Evolutionary conservation across 164 flowering plant species (phyloP), one percentile per base, ranked within the genome.

Genomic region (Echeveria elegans): DNA sequence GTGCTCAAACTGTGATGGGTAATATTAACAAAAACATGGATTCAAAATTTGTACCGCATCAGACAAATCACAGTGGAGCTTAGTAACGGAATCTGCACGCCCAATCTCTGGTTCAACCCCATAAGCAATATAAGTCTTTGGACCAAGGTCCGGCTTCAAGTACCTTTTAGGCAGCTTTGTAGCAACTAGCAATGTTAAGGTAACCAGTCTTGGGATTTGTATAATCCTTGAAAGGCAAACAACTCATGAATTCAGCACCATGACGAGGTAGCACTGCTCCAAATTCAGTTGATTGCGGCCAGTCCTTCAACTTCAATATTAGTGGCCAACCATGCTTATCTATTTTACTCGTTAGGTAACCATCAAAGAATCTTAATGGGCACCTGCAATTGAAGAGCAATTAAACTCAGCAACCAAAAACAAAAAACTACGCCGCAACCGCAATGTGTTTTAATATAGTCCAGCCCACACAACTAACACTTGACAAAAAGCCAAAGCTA

Each of bases 111-210:
- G 36, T 12, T 3, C n/a, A 60, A 60, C 63, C 30, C 63, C 31
- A 60, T 60, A 60, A 29, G 63, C 63, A 60, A 60, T 60, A 18
- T 60, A 18, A 10, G 36, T 60, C 34, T 60, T 60, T 7, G 63
- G 63, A 16, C 63, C 63, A 18, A 60, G 36, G 63, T 60, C 63
- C 15, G 63, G 63, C 16, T 60, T 60, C 36, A 60, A 60, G 36
- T 18, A 60, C 1, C 9, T 16, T 5, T 7, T 4, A 16, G 63
- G 63, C 63, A 60, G 30, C 14, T 60, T 60, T n/a, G n/a, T n/a
- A n/a, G n/a, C n/a, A n/a, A n/a, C n/a, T n/a, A n/a, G n/a, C n/a
- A n/a, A n/a, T n/a, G n/a, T n/a, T n/a, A n/a, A n/a, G n/a, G n/a
- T n/a, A n/a, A n/a, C n/a, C n/a, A n/a, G n/a, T n/a, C n/a, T n/a